Evolutionary conservation across 129 eudicot genomes (phyloP), one percentile per base, ranked within the genome.

Genomic region (sunflower (Helianthus annuus)): DNA sequence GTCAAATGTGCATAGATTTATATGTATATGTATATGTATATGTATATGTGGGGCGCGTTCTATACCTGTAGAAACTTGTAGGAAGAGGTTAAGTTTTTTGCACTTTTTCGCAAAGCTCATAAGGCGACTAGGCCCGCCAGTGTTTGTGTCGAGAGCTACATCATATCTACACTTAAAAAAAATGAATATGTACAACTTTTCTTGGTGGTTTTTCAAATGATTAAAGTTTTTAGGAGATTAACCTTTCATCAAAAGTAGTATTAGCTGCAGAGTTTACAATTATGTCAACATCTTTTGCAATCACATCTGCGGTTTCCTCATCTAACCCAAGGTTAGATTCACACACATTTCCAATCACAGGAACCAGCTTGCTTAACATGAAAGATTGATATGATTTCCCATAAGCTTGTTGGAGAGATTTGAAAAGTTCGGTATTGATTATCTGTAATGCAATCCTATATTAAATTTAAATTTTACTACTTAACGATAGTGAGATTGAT

Each of bases 231-330:
- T 7, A 51, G 55, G 10, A 51, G 42, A 52, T 29, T 42, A 75
- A 94, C 98, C 98, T 90, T 79, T 94, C 98, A 81, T 94, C 93
- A 42, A 94, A 94, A 71, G 95, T 90, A 48, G 98, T 94, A 83
- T 86, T 94, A 12, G 98, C 98, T 63, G 98, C 98, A 42, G 98
- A 94, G 48, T 94, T 94, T 51, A 94, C 86, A 38, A 94, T 88
- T 72, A 94, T 74, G 49, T 94, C 97, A 12, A 94, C 98, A 70
- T 94, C 91, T 70, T 81, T 84, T 10, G 85, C 77, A 45, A 94
- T 90, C 71, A 68, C 29, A 15, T 83, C 77, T 8, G 83, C 75
- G 61, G 78, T 67, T 19, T 85, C 86, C 48, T 86, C 91, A 16
- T 86, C 88, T 64, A 90, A 63, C 11, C 98, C 98, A 22, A 94